Evolutionary conservation across 2,329 filamentous ascomycete species (phyloP).

Genomic region (Fusarium sterilihyphosum): DNA sequence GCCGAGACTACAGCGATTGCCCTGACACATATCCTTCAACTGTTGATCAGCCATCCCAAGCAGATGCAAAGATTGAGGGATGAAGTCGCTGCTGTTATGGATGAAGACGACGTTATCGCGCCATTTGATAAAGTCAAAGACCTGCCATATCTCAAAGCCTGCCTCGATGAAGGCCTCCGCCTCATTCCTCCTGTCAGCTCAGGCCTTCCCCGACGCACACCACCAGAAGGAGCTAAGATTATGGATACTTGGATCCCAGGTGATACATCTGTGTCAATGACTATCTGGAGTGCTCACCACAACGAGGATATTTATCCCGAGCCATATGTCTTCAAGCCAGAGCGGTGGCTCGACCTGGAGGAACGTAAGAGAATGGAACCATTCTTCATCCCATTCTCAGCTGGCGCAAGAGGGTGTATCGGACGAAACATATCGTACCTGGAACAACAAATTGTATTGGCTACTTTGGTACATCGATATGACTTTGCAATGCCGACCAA

Average conservation of each 20-base stretch:
- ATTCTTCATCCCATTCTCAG: constrained; percentile 54
- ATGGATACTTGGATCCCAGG: constrained; percentile 47
- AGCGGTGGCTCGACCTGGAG: constrained; percentile 51
- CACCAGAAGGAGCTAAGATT: constrained; percentile 43
- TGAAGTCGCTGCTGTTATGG: constrained; percentile 57
- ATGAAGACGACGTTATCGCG: constrained; percentile 54
- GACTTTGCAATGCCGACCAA: constrained; percentile 46
- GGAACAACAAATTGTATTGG: constrained; percentile 57
- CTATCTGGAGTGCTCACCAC: constrained; percentile 51
- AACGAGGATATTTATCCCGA: constrained; percentile 52
- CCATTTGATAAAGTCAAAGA: constrained; percentile 61
- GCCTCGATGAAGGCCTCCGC: constrained; percentile 58
- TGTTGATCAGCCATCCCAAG: constrained; percentile 58
- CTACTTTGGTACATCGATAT: constrained; percentile 54
- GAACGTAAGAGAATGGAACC: constrained; percentile 48
- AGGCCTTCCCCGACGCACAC: constrained; percentile 43
- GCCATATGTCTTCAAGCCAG: constrained; percentile 51
- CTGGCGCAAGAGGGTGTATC: constrained; percentile 53
- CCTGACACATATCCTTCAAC: constrained; percentile 62
- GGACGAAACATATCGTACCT: constrained; percentile 54
- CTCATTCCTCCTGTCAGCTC: constrained; percentile 45
- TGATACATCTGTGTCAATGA: constrained; percentile 53
- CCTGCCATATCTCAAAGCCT: constrained; percentile 62
- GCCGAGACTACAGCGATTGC: constrained; percentile 60
- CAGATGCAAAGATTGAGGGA: constrained; percentile 51